Percentiles rank a stretch among this genome's conserved stretches.
Conservation (phyloP, 2,329 filamentous ascomycete genomes). For the Periconia digitata region DNA sequence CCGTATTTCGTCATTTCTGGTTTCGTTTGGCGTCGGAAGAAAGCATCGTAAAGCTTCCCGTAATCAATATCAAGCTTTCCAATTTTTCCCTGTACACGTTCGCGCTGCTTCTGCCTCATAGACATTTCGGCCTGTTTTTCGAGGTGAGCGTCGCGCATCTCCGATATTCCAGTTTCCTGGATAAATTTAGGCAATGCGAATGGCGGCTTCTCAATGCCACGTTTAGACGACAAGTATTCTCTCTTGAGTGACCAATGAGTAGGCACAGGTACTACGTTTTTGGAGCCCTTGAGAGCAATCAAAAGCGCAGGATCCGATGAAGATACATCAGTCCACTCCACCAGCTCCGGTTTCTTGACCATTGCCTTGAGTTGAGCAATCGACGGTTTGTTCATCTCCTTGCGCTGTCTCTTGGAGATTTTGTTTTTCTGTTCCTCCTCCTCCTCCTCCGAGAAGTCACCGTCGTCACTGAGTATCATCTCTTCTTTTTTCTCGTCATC, state of each 20-base stretch:
- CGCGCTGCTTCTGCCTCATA: constrained; percentile 92
- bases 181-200: constrained; percentile 96
- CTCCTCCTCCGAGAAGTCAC: constrained; percentile 83
- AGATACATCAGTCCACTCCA: constrained; percentile 96
- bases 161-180: constrained; percentile 92
- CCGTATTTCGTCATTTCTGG: constrained; percentile 91
- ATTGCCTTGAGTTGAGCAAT: constrained; percentile 94
- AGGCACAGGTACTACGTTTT: constrained; percentile 94
- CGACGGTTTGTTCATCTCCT: constrained; percentile 86
- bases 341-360: constrained; percentile 86
- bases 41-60: constrained; percentile 95
- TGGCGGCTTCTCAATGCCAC: constrained; percentile 92
- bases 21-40: constrained; percentile 97
- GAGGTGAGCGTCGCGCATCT: constrained; percentile 95
- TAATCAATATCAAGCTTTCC: constrained; percentile 98
- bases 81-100: constrained; percentile 93
- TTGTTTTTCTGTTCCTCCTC: constrained; percentile 71
- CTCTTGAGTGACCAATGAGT: constrained; percentile 94
- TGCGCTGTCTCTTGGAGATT: constrained; percentile 92
- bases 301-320: constrained; percentile 85
- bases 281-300: constrained; percentile 91
- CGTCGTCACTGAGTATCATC: constrained; percentile 73
- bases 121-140: constrained; percentile 93
- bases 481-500: constrained; percentile 76
- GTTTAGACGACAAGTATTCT: constrained; percentile 95